Conservation (phyloP, 163 green algal species). For the Scenedesmus sp. region DNA sequence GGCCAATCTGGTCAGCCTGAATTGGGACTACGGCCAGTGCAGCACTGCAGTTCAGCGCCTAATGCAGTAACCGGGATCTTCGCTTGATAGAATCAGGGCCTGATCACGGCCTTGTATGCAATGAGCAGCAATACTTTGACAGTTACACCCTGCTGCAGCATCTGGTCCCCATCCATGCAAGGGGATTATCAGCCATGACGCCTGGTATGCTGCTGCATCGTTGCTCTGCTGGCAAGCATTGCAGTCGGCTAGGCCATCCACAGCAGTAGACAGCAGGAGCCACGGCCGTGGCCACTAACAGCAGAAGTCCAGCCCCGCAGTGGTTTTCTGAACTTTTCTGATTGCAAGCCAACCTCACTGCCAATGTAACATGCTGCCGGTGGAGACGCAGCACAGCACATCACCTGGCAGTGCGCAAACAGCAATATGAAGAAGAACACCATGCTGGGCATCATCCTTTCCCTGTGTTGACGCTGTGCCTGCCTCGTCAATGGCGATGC, state of each 20-base stretch:
- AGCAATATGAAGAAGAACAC: no score
- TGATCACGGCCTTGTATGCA: neutral
- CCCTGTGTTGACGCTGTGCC: neutral
- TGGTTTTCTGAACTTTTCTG: neutral
- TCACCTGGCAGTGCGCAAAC: no score
- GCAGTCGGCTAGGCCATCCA: neutral
- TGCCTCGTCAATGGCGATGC: neutral
- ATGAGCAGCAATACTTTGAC: no score
- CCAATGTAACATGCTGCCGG: neutral
- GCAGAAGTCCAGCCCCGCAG: neutral
- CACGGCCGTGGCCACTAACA: neutral
- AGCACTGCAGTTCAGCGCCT: conserved; percentile 4
- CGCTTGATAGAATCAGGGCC: neutral
- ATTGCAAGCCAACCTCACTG: neutral
- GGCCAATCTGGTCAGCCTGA: neutral
- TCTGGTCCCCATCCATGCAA: neutral
- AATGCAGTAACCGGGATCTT: neutral
- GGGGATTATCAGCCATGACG: neutral
- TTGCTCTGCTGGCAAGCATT: neutral
- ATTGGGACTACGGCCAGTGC: neutral
- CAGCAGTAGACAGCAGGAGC: neutral
- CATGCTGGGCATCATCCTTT: no score
- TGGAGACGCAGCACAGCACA: neutral
- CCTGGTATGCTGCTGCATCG: neutral
- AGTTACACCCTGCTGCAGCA: neutral